Base-by-base conservation (phyloP, 352 stramenopile species). In the Peronospora destructor region DNA sequence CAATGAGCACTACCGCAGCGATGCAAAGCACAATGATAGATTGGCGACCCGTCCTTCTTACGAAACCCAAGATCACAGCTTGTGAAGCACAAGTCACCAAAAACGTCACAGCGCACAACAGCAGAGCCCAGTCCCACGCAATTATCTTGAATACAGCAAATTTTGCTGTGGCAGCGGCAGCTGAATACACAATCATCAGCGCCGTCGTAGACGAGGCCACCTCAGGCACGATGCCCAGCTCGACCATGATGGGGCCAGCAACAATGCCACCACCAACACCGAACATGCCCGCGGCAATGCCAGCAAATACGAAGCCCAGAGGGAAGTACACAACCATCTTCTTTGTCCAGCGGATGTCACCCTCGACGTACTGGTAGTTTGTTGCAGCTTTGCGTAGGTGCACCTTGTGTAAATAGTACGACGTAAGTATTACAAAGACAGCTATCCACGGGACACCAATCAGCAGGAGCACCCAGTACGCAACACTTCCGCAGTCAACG, bases 11-110 rank as follows among this genome's bases (percentile, higher is more conserved):
- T 10, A 68, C 63, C 16, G 59, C 55, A 26, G 57, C 66, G 34
- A 85, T 78, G 43, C 71, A 86, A 11, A 83, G 64, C 14, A 86
- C 68, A 30, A 86, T 77, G 51, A 86, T 73, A 2, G 72, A 81
- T 42, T 83, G 70, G 0, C 64, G 58, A 1, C 72, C 72, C 12
- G 70, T 77, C 11, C 59, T 55, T 7, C 73, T 70, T 36, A 86
- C 71, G 47, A 67, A 83, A 9, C 72, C 59, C 5, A 74, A 44
- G 35, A 86, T 77, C 26, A 68, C 71, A 7, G 79, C 47, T 35
- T 84, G 72, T 21, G 70, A 63, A 16, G 59, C 44, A 8, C 56
- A 59, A 25, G 72, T 84, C 23, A 84, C 70, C 30, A 75, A 45
- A 21, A 84, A 80, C 13, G 67, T 63, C 5, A 85, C 25, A 0